A percentile compares a stretch with the other conserved stretches of the same genome.
Conservation (phyloP, 306 rosid genomes). For the Citrullus amarus region DNA sequence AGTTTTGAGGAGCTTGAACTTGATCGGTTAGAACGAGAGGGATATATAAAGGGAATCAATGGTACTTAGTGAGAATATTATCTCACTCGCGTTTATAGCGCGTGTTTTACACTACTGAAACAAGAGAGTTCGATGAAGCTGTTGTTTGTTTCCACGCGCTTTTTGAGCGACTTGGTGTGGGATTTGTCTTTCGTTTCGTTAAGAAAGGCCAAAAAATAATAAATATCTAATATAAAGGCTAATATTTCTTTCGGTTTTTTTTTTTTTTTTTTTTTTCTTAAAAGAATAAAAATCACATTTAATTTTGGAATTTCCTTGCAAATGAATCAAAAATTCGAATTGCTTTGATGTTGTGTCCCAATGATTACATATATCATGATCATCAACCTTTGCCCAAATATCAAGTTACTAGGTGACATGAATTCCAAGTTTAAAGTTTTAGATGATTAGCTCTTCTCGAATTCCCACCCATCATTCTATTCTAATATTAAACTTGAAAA, state of each 20-base stretch:
- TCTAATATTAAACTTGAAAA: neutral
- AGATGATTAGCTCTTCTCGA: neutral
- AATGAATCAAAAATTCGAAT: neutral
- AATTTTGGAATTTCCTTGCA: neutral
- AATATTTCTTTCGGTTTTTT: neutral
- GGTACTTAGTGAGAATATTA: neutral
- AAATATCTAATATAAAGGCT: neutral
- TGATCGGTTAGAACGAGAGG: neutral
- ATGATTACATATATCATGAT: neutral
- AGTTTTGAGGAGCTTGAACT: neutral
- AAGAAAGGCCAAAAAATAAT: neutral
- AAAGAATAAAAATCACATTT: neutral
- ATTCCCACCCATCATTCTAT: neutral
- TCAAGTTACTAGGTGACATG: slow-evolving; percentile 1
- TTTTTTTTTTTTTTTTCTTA: neutral
- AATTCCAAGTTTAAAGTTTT: slow-evolving; percentile 2
- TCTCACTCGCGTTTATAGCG: neutral
- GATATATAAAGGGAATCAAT: neutral
- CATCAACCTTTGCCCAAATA: slow-evolving; percentile 1
- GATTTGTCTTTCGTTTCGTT: neutral
- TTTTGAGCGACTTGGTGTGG: neutral
- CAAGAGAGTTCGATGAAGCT: neutral
- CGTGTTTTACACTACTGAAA: neutral
- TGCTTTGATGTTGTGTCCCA: neutral
- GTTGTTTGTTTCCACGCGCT: neutral